These are phyloP conservation scores for Spathaspora arborariae DNA, from an alignment of 805 yeast genomes.

Conservation along the genomic window DNA sequence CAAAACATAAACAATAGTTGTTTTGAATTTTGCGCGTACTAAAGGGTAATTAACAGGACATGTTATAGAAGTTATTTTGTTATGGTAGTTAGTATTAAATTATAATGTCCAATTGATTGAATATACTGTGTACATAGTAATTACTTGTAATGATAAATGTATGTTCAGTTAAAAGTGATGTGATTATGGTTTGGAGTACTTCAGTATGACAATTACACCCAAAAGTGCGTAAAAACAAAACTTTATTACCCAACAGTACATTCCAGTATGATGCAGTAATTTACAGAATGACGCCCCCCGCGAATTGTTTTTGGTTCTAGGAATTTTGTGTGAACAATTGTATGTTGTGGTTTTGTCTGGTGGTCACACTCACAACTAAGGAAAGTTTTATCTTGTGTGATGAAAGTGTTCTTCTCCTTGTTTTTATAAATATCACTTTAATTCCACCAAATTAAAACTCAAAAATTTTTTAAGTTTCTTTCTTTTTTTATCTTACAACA, in stretches of 20 bases:
- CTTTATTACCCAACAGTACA: neutral
- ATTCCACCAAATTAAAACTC: neutral
- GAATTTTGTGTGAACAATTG: neutral
- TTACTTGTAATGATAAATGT: neutral
- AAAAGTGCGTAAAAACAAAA: neutral
- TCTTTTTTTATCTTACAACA: slow-evolving; percentile 1
- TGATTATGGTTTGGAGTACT: neutral
- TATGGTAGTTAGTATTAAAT: too few relatives aligned
- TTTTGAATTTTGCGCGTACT: neutral
- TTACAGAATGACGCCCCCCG: neutral
- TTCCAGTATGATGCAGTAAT: neutral
- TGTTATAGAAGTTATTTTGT: too few relatives aligned
- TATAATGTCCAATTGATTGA: too few relatives aligned
- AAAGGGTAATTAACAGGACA: too few relatives aligned
- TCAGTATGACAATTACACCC: slow-evolving; percentile 1
- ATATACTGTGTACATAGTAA: too few relatives aligned
- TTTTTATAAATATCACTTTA: slow-evolving; percentile 1
- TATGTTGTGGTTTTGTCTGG: neutral
- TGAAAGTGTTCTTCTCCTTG: neutral
- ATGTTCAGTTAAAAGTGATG: neutral
- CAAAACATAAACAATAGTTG: neutral
- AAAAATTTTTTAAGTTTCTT: slow-evolving; percentile 1
- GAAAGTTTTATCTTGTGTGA: too few relatives aligned
- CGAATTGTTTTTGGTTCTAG: neutral
- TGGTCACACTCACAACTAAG: neutral